Base-by-base conservation (phyloP, 345 rosid species). In the Raphanus raphanistrum region DNA sequence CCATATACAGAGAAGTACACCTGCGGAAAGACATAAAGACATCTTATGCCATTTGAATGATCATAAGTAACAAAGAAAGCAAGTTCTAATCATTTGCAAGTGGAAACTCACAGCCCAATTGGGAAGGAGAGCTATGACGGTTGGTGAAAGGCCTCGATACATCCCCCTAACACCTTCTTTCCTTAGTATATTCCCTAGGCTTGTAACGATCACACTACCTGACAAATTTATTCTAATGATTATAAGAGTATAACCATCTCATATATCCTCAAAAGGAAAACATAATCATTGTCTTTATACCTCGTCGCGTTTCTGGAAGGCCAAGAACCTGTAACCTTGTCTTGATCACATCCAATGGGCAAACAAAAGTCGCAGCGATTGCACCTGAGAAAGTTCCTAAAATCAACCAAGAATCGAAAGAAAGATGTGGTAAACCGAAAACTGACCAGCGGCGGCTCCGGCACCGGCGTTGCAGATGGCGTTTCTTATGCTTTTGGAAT, bases 141-240 rank as follows among this genome's bases (percentile, higher is more conserved):
- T 94, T 61, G 97, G 98, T 50, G 98, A 92, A 73, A 92, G 97
- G 41, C 98, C 98, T 29, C 93, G 91, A 68, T 94, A 94, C 86
- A 94, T 55, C 64, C 98, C 98, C 79, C 72, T 88, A 54, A 88
- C 57, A 38, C 98, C 97, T 80, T 92, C 97, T 59, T 82, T 87
- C 79, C 76, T 88, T 13, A 87, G 36, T 77, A 92, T 90, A 79
- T 80, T 82, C 77, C 82, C 85, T 60, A 92, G 74, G 64, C 92
- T 89, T 71, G 93, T 84, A 59, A 86, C 55, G 78, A 94, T 94
- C 62, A 92, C 78, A 83, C 95, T 84, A 48, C 97, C 98, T 94
- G 87, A 43, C 17, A 57, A 10, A 54, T 8, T 29, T 31, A 13
- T 71, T 55, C 41, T 73, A 13, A 72, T 48, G 6, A 72, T 26